Evolutionary conservation across 345 rosid species (phyloP).

Genomic region (Corymbia maculata): DNA sequence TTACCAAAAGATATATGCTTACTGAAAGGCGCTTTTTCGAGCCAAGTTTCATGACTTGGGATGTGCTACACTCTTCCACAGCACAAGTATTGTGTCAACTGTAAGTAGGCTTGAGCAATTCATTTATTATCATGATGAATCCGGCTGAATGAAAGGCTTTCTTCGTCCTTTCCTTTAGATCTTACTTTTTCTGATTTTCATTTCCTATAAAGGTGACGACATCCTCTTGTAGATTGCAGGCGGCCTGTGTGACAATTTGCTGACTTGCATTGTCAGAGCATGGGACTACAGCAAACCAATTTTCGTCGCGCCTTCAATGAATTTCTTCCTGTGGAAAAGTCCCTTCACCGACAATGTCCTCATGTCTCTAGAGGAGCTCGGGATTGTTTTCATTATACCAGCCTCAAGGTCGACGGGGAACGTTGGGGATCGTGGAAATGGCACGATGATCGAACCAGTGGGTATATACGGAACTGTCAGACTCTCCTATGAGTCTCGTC

Average conservation of each 20-base stretch:
- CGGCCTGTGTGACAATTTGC: neutral
- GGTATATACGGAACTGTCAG: neutral
- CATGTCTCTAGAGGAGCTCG: neutral
- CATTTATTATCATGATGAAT: no score
- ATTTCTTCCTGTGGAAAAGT: neutral
- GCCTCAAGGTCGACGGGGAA: neutral
- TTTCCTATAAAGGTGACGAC: neutral
- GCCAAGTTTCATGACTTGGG: neutral
- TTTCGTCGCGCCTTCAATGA: neutral
- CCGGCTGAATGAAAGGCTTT: neutral
- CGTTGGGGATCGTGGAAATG: neutral
- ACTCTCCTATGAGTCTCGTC: neutral
- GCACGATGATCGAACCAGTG: neutral
- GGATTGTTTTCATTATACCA: neutral
- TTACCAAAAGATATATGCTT: neutral
- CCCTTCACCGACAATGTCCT: neutral
- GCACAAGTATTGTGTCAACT: neutral
- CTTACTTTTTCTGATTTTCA: neutral
- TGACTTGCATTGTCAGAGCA: neutral
- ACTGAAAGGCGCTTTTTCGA: neutral
- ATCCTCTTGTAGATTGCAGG: neutral
- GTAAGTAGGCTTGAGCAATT: no score
- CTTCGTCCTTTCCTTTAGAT: neutral
- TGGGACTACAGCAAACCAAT: neutral
- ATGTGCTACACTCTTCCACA: neutral